Evolutionary conservation across 1,139 yeast genomes (phyloP), one percentile per base, ranked within the genome.

Genomic region (Sugiyamaella castrensis): DNA sequence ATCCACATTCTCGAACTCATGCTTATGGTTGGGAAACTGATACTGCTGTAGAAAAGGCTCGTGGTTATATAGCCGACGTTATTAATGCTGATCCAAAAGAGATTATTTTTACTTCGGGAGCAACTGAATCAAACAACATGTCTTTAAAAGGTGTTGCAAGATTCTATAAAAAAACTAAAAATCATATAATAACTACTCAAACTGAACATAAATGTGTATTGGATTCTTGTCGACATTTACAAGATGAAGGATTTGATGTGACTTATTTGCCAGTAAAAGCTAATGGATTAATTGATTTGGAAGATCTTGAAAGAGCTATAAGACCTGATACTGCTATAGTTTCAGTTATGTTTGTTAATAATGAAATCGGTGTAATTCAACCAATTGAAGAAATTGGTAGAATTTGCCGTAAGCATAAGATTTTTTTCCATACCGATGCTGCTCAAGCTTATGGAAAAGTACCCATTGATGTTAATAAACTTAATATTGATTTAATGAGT

Each of bases 11-110:
- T 4, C 82, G 95, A 48, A 94, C 98, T 10, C 98, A 92, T 66
- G 80, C 96, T n/a, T 92, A 92, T 66, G 99, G 99, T 33, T 92
- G 99, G 99, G 99, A 92, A 71, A 87, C 98, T 5, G 97, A 91
- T 52, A 80, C 79, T 59, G 96, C 86, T 53, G 95, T 94, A 32
- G 98, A 92, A 65, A 74, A 73, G 50, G 96, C 98, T 2, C 80
- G 99, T 63, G 76, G 73, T 47, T 77, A 89, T 60, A 76, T 92
- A 49, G 98, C 98, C 3, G 74, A 75, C 35, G 79, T 92, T 47
- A 89, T 94, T 59, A 81, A 82, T 34, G 98, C 98, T 26, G 97
- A 92, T 66, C 89, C 98, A 43, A 92, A 91, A 72, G 98, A 94
- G 71, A 92, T 92, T 60, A 85, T 92, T 48, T 91, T 92, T 74